Evolutionary conservation across 805 yeast genomes (phyloP).

Genomic region (Sugiyamaella mastotermitis): DNA sequence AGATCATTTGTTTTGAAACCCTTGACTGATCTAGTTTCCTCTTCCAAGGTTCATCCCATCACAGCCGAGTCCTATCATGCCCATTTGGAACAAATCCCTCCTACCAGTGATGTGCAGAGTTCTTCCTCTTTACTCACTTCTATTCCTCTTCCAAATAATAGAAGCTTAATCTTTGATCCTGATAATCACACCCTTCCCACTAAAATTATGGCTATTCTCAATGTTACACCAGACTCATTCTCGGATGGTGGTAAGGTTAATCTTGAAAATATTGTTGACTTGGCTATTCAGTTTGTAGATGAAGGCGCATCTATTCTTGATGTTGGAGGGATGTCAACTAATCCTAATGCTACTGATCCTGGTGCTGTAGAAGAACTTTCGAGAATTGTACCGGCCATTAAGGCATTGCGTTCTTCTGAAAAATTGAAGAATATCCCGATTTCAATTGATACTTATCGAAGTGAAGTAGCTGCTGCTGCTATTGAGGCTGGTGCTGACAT

Average conservation of each 20-base stretch:
- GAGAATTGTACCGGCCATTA: conserved; percentile 66
- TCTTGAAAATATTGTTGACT: conserved; percentile 37
- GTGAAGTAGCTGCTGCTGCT: conserved; percentile 64
- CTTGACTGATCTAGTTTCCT: conserved; percentile 69
- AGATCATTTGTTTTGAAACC: conserved; percentile 89
- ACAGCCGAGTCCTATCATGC: conserved; percentile 74
- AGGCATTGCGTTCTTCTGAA: conserved; percentile 45
- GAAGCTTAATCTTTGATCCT: conserved; percentile 40
- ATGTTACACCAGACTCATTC: conserved; percentile 91
- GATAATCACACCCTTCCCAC: conserved; percentile 45
- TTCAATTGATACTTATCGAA: conserved; percentile 84
- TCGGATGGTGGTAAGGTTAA: conserved; percentile 72
- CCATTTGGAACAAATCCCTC: conserved; percentile 55
- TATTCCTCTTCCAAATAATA: conserved; percentile 21
- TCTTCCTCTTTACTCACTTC: conserved; percentile 22
- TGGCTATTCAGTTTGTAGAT: conserved; percentile 44
- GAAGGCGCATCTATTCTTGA: conserved; percentile 76
- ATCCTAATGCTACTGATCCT: conserved; percentile 72
- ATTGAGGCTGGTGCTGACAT: conserved; percentile 80
- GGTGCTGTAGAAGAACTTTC: conserved; percentile 57
- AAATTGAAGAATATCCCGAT: conserved; percentile 42
- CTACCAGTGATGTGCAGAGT: conserved; percentile 20
- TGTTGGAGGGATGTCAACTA: conserved; percentile 91
- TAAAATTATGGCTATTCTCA: conserved; percentile 77
- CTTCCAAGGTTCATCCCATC: conserved; percentile 69